Percentiles rank a stretch among this genome's conserved stretches.
Conservation (phyloP, 495 filamentous ascomycete species). For the Neurospora sp. region DNA sequence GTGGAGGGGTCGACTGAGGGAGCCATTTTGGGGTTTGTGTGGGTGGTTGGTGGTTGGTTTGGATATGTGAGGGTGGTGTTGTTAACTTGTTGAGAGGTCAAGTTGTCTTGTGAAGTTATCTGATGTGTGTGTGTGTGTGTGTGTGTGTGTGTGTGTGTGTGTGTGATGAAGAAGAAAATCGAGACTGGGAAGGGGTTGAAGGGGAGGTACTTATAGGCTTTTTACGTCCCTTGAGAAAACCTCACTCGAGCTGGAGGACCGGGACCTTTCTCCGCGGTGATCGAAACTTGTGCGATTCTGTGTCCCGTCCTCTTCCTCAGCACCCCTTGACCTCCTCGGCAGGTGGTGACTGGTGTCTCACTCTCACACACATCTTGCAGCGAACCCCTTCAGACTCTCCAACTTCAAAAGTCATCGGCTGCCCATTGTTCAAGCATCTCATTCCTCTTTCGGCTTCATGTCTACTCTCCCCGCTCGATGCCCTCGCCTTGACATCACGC, state of each 20-base stretch:
- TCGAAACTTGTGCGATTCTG: not conserved
- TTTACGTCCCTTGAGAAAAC: not conserved
- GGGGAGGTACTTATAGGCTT: not conserved
- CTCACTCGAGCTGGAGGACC: not conserved
- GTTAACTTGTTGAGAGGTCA: not conserved
- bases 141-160: not conserved
- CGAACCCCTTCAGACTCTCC: not conserved
- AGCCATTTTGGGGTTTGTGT: not conserved
- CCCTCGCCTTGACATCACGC: not conserved
- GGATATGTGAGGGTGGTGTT: too few species aligned
- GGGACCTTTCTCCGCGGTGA: not conserved
- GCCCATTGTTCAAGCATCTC: not conserved
- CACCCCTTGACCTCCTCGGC: not conserved
- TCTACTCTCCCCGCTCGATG: not conserved
- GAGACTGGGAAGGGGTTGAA: not conserved
- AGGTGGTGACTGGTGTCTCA: not conserved
- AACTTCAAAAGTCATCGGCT: not conserved
- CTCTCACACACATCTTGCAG: not conserved
- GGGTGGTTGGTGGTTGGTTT: not conserved
- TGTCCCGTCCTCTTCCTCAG: not conserved
- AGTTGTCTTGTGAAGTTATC: not conserved
- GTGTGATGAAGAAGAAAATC: not conserved
- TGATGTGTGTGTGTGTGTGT: not conserved
- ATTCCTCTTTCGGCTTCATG: not conserved
- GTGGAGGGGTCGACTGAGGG: not conserved